Percentiles rank a stretch among this genome's conserved stretches.
Evolutionary conservation across 2,329 filamentous ascomycete genomes (phyloP).

Genomic region (Cercospora sojina): DNA sequence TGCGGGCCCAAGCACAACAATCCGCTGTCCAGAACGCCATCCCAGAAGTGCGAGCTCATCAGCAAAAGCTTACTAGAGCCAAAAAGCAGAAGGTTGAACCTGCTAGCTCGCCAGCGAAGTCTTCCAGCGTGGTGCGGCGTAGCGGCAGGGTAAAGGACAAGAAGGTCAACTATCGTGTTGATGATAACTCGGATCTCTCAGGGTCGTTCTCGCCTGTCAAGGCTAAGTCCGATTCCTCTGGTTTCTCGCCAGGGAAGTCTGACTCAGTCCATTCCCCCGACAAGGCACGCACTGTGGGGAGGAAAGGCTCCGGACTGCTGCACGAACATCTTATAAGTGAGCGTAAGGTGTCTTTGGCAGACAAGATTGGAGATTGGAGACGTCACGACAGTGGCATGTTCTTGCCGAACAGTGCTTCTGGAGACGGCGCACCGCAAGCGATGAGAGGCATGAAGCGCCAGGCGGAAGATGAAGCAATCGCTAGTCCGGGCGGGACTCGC

Average conservation of each 20-base stretch:
- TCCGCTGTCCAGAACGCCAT: conserved; percentile 3
- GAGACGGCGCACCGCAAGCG: background rate
- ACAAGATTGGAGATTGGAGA: conserved; percentile 21
- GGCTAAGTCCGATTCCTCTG: conserved; percentile 17
- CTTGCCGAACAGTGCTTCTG: background rate
- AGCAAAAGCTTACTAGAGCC: conserved; percentile 10
- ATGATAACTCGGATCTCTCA: conserved; percentile 12
- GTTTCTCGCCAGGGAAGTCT: conserved; percentile 19
- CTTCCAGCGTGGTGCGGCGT: conserved; percentile 15
- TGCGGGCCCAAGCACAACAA: background rate
- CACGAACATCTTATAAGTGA: background rate
- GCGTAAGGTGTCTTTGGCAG: conserved; percentile 10
- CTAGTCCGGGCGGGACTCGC: background rate
- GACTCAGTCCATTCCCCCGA: conserved; percentile 9
- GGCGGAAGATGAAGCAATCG: background rate
- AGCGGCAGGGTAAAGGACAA: conserved; percentile 23
- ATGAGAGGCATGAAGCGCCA: background rate
- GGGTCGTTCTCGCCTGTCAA: conserved; percentile 20
- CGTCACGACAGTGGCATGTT: conserved; percentile 6
- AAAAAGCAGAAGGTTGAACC: conserved; percentile 11
- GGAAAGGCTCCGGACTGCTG: background rate
- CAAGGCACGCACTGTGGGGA: background rate
- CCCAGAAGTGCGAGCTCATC: conserved; percentile 6
- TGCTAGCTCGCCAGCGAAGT: conserved; percentile 3
- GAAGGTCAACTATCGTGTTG: conserved; percentile 25